phyloP scores from a whole-genome alignment of 2,329 filamentous ascomycete genomes.

The Stemphylium beticola region DNA sequence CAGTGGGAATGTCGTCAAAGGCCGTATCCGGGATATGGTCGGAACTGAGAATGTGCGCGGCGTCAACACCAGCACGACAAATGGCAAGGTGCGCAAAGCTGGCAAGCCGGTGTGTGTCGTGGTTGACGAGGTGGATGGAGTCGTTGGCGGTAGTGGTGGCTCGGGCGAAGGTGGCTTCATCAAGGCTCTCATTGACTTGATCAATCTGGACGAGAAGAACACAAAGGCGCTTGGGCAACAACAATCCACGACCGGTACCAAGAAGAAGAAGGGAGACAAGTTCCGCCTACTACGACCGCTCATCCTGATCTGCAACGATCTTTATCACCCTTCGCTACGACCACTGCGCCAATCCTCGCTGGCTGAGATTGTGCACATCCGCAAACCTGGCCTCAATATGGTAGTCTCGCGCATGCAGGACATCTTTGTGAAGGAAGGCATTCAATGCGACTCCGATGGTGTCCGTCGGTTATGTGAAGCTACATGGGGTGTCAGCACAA shows the following conservation, averaged over 20 bases:
- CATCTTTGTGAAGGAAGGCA: slow-evolving; percentile 88
- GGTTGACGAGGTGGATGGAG: slow-evolving; percentile 96
- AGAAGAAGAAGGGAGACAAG: slow-evolving; percentile 78
- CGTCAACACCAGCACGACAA: slow-evolving; percentile 60
- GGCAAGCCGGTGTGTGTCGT: slow-evolving; percentile 91
- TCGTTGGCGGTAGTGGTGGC: slow-evolving; percentile 73
- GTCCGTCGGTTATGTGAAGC: slow-evolving; percentile 84
- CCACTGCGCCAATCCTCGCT: slow-evolving; percentile 83
- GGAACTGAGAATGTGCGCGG: slow-evolving; percentile 92
- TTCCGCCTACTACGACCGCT: slow-evolving; percentile 88
- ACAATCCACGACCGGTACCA: slow-evolving; percentile 40
- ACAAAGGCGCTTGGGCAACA: slow-evolving; percentile 50
- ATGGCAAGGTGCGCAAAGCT: slow-evolving; percentile 69
- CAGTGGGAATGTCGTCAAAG: slow-evolving; percentile 86
- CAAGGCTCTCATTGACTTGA: slow-evolving; percentile 90
- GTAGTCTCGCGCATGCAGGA: slow-evolving; percentile 80
- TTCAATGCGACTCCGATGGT: slow-evolving; percentile 86
- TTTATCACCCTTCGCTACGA: slow-evolving; percentile 88
- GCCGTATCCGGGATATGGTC: slow-evolving; percentile 86
- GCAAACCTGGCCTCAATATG: slow-evolving; percentile 85
- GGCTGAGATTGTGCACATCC: slow-evolving; percentile 90
- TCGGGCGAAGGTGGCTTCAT: slow-evolving; percentile 90
- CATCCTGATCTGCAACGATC: slow-evolving; percentile 95
- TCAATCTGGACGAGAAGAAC: slow-evolving; percentile 86
- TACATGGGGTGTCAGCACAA: slow-evolving; percentile 77